Base-by-base conservation (phyloP, 2,329 filamentous ascomycete species). In the Cladorrhinum sp. region DNA sequence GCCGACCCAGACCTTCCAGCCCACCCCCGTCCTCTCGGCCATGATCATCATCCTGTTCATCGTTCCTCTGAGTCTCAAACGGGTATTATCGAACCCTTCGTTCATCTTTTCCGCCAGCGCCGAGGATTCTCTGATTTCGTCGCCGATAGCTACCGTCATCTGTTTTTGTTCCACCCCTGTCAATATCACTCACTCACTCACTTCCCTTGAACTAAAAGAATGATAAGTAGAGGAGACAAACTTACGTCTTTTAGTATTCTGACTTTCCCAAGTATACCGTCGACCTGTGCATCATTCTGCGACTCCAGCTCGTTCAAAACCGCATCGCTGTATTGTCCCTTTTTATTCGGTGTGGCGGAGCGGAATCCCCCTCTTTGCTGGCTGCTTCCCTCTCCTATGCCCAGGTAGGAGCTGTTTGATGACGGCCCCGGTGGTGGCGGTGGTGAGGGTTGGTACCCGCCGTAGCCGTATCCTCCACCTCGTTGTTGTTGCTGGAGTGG, bases 11-110 rank as follows among this genome's bases (percentile, higher is more conserved):
- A 93, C 90, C 76, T 85, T 93, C 95, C 95, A 99, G 70, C 92
- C 89, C 9, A 99, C 88, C n/a, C 95, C 95, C 1, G 93, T 96
- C 69, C 87, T 83, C 78, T 98, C 85, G 3, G 95, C 95, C 95
- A 99, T 99, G 57, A 93, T 73, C 66, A 98, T 77, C 95, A 99
- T 99, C 61, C 93, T 83, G 73, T 92, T 96, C 95, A 99, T 98
- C 18, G 96, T 98, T 57, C 93, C 92, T 50, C 88, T 85, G 64
- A 99, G 79, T 65, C 90, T 85, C 56, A 92, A 77, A 32, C 93
- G 81, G 57, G 93, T 96, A 69, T 85, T 86, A 73, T 98, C 93
- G 72, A 98, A 99, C 4, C 86, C 85, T 71, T 96, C 91, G 75
- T 98, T 98, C 88, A 99, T 96, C 77, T 92, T 93, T 69, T 97